Evolutionary conservation across 768 basidiomycete species (phyloP), one percentile per base, ranked within the genome.

Genomic region (Rhodosporidiobolus sp.): DNA sequence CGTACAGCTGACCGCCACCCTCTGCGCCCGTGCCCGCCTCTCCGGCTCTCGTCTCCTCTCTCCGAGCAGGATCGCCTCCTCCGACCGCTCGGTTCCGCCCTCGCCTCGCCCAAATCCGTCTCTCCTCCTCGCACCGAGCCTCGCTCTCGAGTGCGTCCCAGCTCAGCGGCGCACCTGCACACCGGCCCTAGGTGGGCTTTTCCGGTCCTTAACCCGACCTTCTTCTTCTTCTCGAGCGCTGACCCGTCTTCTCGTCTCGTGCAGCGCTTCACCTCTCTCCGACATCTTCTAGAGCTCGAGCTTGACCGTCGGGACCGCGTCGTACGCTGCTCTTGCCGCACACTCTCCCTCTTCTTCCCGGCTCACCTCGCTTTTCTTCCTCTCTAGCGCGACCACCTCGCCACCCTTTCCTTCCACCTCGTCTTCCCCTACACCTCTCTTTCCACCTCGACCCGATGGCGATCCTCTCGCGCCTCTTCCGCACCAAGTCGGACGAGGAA

Each of bases 401-500:
- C 48, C 48, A 24, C 19, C 48, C 19, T 19, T 92, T 86, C 91
- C 79, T 93, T 97, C 69, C 94, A 96, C 79, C 85, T 97, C 43
- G 94, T 93, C 38, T 86, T 96, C 76, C 87, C 92, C 69, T 46
- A 11, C 16, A 35, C 38, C 91, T 85, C 55, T 92, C 92, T 4
- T 84, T 94, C 52, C 84, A 90, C 34, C 83, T 95, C 65, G 90
- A 91, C 87, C 92, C 92, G 54, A 87, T 88, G 38, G 91, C 94
- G 4, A 89, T 96, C 57, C 95, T 96, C 73, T 86, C 93, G 72
- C 86, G 86, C 69, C 85, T 91, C 55, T 87, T 98, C 43, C 76
- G 46, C 35, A 22, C 35, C 19, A 79, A 38, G 73, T 34, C 45
- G 6, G 19, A 38, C 14, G 89, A 93, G 82, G 45, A 55, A 3